Evolutionary conservation across 495 filamentous ascomycete genomes (phyloP).

Genomic region (Aspergillus hancockii): DNA sequence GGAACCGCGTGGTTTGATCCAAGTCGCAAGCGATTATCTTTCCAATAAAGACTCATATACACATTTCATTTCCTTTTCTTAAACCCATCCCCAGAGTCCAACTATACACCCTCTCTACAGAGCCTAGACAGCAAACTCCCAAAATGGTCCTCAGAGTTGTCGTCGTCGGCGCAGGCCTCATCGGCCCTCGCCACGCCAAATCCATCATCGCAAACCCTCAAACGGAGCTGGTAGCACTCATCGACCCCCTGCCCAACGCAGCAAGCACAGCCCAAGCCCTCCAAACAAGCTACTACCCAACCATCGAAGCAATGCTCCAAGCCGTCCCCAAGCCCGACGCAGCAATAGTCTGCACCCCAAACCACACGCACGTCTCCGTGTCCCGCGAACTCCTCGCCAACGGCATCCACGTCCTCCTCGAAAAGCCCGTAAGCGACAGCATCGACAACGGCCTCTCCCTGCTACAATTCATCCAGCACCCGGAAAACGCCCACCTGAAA

Average conservation of each 20-base stretch:
- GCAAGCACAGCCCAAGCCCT: slow-evolving; percentile 27
- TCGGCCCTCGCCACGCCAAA: slow-evolving; percentile 58
- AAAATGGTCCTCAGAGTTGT: slow-evolving; percentile 29
- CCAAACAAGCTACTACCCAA: slow-evolving; percentile 33
- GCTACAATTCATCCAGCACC: slow-evolving; percentile 15
- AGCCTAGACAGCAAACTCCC: background rate
- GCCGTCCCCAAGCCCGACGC: slow-evolving; percentile 43
- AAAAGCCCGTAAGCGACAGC: slow-evolving; percentile 56
- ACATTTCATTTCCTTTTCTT: background rate
- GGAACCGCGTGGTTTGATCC: background rate
- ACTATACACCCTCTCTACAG: background rate
- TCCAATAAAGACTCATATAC: background rate
- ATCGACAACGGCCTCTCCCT: slow-evolving; percentile 41
- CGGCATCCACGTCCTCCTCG: slow-evolving; percentile 56
- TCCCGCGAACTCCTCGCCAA: slow-evolving; percentile 49
- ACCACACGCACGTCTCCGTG: slow-evolving; percentile 55
- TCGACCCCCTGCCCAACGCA: slow-evolving; percentile 48
- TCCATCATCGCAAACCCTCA: slow-evolving; percentile 47
- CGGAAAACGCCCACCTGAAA: slow-evolving; percentile 34
- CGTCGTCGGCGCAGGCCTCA: slow-evolving; percentile 57
- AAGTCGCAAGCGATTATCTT: too few species aligned
- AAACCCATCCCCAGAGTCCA: background rate
- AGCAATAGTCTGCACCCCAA: slow-evolving; percentile 62
- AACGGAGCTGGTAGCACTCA: slow-evolving; percentile 50
- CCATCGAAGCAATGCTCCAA: slow-evolving; percentile 44